Conservation (phyloP, 2,329 filamentous ascomycete genomes). For the Monascus ruber region DNA sequence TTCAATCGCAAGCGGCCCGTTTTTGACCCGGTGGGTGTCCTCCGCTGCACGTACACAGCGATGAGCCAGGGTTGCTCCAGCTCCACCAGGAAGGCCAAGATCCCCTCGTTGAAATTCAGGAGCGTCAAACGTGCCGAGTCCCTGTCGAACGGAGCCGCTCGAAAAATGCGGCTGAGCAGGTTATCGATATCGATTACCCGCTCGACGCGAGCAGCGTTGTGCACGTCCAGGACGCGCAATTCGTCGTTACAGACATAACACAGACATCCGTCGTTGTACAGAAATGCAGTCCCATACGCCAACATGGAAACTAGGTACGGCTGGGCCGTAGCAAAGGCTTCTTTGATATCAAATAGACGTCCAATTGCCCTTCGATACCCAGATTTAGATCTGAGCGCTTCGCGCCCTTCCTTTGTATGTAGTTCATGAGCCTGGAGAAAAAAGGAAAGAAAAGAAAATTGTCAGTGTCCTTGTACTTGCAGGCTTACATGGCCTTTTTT, state of each 20-base stretch:
- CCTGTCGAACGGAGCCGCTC: slow-evolving; percentile 20
- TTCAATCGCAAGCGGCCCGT: slow-evolving; percentile 32
- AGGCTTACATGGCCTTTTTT: not conserved
- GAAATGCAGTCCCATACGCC: slow-evolving; percentile 49
- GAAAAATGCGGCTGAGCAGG: slow-evolving; percentile 25
- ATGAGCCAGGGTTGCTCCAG: slow-evolving; percentile 41
- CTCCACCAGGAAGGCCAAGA: slow-evolving; percentile 48
- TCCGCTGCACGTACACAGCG: slow-evolving; percentile 33
- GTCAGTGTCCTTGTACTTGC: slow-evolving; percentile 1
- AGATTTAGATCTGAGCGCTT: slow-evolving; percentile 24
- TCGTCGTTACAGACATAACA: slow-evolving; percentile 48
- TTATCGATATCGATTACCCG: slow-evolving; percentile 44
- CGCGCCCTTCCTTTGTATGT: slow-evolving; percentile 35
- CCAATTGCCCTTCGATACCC: slow-evolving; percentile 46
- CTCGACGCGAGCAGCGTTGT: slow-evolving; percentile 39
- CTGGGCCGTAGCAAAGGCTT: slow-evolving; percentile 48
- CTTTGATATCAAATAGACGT: slow-evolving; percentile 49
- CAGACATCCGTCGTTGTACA: slow-evolving; percentile 52
- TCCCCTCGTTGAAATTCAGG: slow-evolving; percentile 45
- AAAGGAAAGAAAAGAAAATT: not conserved
- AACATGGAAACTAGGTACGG: slow-evolving; percentile 53
- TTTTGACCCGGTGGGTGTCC: slow-evolving; percentile 5
- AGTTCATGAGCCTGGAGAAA: slow-evolving; percentile 28
- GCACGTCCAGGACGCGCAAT: slow-evolving; percentile 51
- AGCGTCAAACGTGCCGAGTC: slow-evolving; percentile 40